phyloP scores from a whole-genome alignment of 2,329 filamentous ascomycete genomes.

The Fusarium austroafricanum region DNA sequence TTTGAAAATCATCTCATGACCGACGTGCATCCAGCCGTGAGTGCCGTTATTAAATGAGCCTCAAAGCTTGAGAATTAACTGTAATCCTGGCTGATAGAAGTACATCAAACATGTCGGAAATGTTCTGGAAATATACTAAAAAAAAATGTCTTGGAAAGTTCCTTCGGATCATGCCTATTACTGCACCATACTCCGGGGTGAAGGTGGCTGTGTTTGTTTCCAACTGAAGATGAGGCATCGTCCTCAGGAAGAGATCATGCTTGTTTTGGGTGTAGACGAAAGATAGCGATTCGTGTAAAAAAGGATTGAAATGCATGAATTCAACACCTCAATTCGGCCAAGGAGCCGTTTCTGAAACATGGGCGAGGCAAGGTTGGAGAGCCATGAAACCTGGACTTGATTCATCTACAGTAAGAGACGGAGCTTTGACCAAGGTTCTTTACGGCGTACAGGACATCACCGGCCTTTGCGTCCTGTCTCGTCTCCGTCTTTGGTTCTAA shows the following conservation, averaged over 20 bases:
- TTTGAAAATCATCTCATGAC: slow-evolving; percentile 18
- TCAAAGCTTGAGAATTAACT: neutral
- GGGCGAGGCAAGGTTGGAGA: slow-evolving; percentile 18
- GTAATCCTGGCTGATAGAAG: slow-evolving; percentile 16
- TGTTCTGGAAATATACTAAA: neutral
- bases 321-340: slow-evolving; percentile 12
- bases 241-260: slow-evolving; percentile 39
- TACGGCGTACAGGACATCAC: neutral
- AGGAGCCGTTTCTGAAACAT: slow-evolving; percentile 33
- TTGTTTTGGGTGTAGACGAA: slow-evolving; percentile 16
- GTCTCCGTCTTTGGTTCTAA: neutral
- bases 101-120: slow-evolving; percentile 3
- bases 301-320: slow-evolving; percentile 16
- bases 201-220: slow-evolving; percentile 30
- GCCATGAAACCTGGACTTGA: slow-evolving; percentile 34
- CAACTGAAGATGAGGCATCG: slow-evolving; percentile 22
- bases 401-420: slow-evolving; percentile 37
- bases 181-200: neutral
- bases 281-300: slow-evolving; percentile 11
- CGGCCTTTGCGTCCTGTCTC: neutral
- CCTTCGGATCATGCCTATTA: slow-evolving; percentile 9
- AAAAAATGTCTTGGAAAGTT: slow-evolving; percentile 17
- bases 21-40: neutral
- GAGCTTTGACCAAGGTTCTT: slow-evolving; percentile 31
- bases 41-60: neutral